Base-by-base conservation (phyloP, 2,329 filamentous ascomycete genomes). In the Colletotrichum tropicale region DNA sequence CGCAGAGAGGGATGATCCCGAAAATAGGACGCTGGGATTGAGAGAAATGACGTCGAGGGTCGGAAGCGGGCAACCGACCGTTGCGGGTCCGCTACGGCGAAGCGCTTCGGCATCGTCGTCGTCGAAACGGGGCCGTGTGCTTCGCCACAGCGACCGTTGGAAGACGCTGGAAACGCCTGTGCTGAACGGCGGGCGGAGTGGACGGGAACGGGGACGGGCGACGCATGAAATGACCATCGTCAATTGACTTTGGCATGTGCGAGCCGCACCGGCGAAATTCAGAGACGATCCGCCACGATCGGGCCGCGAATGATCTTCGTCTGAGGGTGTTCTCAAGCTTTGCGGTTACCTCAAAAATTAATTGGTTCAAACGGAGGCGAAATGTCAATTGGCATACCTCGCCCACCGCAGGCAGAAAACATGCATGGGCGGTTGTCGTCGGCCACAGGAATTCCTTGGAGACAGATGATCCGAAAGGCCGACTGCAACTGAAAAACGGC, bases 1-100 rank as follows among this genome's bases (percentile, higher is more conserved):
- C n/a, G 2, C 43, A 52, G 43, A 52, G 43, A 52, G 36, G 21
- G 65, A 73, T 48, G 55, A 21, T 64, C 58, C 65, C 66, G 9
- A 43, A 70, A 67, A 43, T 68, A 48, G 56, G 56, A 48, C 24
- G 34, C 32, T 32, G 30, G 26, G 32, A 52, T 52, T 21, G n/a
- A 52, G 43, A 52, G 62, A 68, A 64, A 75, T 75, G 73, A 75
- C 73, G 73, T 75, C 73, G 69, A 62, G 58, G 26, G 38, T 58
- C 69, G 64, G 66, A 55, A 36, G 62, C 69, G 62, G 62, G 12
- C n/a, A 38, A n/a, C 56, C 67, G 67, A 70, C 56, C 67, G 56
- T 52, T 62, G 56, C 61, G 38, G 73, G 60, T 61, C 66, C 58
- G 70, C 70, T 48, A 68, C 56, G 43, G 67, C 67, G 66, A 64